These are phyloP conservation scores for Coprinopsis strossmayeri DNA, from an alignment of 768 basidiomycete species.

Conservation along the genomic window DNA sequence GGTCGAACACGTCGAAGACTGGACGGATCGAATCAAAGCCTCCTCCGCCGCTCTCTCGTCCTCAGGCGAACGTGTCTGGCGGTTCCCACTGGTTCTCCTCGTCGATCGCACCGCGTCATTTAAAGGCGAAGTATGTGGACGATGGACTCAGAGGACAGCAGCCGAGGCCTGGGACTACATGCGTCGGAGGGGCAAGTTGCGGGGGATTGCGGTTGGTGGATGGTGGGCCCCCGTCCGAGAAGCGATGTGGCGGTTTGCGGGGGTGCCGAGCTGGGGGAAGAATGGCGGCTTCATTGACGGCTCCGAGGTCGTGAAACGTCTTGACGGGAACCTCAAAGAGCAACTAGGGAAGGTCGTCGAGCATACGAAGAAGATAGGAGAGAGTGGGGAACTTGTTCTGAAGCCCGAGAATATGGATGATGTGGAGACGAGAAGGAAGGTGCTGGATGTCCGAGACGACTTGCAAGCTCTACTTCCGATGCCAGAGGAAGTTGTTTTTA, in stretches of 20 bases:
- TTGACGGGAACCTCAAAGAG: not conserved
- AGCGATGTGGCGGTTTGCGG: slow-evolving; percentile 63
- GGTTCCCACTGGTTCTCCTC: slow-evolving; percentile 64
- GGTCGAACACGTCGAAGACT: slow-evolving; percentile 65
- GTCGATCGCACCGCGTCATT: slow-evolving; percentile 75
- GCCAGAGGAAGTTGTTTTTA: slow-evolving; percentile 53
- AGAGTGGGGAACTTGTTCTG: slow-evolving; percentile 1
- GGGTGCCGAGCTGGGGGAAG: slow-evolving; percentile 17
- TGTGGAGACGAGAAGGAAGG: slow-evolving; percentile 5
- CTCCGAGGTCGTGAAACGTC: slow-evolving; percentile 7
- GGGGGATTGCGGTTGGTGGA: slow-evolving; percentile 37
- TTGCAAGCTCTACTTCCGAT: slow-evolving; percentile 28
- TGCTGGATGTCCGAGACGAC: slow-evolving; percentile 17
- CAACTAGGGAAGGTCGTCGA: not conserved
- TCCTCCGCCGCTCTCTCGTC: slow-evolving; percentile 18
- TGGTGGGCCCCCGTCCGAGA: slow-evolving; percentile 80
- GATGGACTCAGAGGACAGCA: slow-evolving; percentile 64
- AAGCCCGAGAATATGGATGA: slow-evolving; percentile 8
- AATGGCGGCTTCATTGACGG: slow-evolving; percentile 14
- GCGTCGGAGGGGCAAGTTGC: slow-evolving; percentile 24
- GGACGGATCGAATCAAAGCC: slow-evolving; percentile 51
- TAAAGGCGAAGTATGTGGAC: slow-evolving; percentile 57
- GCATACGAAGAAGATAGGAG: not conserved
- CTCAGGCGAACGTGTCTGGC: slow-evolving; percentile 47
- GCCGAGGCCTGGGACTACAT: slow-evolving; percentile 60